Evolutionary conservation across 768 basidiomycete genomes (phyloP), one percentile per base, ranked within the genome.

Genomic region (Mrakia frigida): DNA sequence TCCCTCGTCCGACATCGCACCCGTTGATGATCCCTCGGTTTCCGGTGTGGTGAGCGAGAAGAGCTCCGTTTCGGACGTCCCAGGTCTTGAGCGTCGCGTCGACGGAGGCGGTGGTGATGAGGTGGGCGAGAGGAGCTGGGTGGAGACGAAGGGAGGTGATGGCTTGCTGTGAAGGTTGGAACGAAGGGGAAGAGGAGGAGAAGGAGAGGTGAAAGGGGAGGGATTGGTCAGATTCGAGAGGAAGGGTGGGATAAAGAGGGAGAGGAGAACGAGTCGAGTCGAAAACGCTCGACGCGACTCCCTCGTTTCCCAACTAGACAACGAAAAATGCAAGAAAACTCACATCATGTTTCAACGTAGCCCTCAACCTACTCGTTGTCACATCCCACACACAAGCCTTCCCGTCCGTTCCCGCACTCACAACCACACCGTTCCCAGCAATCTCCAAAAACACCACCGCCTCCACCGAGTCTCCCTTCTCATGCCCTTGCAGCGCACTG

Each of bases 321-420:
- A n/a, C 18, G 41, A 1, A 31, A 21, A 37, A 65, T 7, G 16
- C 23, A 10, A 33, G 33, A 68, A 59, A 85, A 50, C 88, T 71
- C 78, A 95, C 95, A 83, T 89, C 86, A 67, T 98, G 95, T 78
- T 90, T 86, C 9, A 97, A 85, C 21, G 92, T 94, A 25, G 90
- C 87, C 74, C 97, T 88, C 71, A 94, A 82, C 78, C 91, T 87
- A 87, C 92, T 92, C 35, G 93, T 95, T 70, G 87, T 87, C 60
- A 95, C 86, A 84, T 99, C 97, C 94, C 96, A 99, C 46, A 98
- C 89, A 80, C 92, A 93, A 25, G 90, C 91, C 82, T 93, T 95
- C 0, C 94, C 94, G 81, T 99, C 97, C 6, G 96, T 98, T 6
- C 89, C 94, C 16, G 92, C 95, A 2, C 92, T 93, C 0, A 93